These are phyloP conservation scores for Nyctanthes arbortristis DNA, from an alignment of 257 asterid species.

Conservation along the genomic window DNA sequence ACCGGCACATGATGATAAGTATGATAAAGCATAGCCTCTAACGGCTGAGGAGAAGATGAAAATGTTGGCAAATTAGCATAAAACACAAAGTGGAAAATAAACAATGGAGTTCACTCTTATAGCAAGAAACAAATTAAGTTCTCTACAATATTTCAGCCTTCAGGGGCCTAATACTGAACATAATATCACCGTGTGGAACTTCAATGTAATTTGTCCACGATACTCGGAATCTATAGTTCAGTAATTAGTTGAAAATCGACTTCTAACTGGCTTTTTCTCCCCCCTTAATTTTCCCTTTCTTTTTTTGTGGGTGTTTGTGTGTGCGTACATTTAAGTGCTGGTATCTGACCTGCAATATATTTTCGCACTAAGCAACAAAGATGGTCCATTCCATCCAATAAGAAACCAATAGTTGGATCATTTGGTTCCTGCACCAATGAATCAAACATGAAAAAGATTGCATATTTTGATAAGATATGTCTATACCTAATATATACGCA, in stretches of 20 bases:
- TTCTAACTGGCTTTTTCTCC: too few species aligned
- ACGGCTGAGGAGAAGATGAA: constrained; percentile 62
- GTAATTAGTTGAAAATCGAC: constrained; percentile 24
- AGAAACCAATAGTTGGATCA: constrained; percentile 96
- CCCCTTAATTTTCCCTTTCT: too few species aligned
- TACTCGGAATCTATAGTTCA: constrained; percentile 1
- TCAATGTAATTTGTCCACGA: neutral
- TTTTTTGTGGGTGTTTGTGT: too few species aligned
- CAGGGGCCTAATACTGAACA: neutral
- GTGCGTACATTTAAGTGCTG: too few species aligned
- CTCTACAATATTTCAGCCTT: neutral
- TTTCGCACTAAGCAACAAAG: constrained; percentile 97
- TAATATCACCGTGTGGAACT: neutral
- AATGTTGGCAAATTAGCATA: constrained; percentile 18
- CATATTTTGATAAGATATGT: constrained; percentile 1
- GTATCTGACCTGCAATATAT: constrained; percentile 87
- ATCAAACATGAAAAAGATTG: constrained; percentile 5
- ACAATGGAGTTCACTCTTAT: constrained; percentile 13
- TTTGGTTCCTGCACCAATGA: constrained; percentile 77
- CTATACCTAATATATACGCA: constrained; percentile 11
- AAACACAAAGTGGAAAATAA: constrained; percentile 1
- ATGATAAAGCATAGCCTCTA: constrained; percentile 96
- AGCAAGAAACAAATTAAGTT: constrained; percentile 4
- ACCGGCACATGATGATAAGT: constrained; percentile 95
- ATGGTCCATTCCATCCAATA: constrained; percentile 93